phyloP scores from a whole-genome alignment of 441 rosid genomes.

The Mallotus japonicus region DNA sequence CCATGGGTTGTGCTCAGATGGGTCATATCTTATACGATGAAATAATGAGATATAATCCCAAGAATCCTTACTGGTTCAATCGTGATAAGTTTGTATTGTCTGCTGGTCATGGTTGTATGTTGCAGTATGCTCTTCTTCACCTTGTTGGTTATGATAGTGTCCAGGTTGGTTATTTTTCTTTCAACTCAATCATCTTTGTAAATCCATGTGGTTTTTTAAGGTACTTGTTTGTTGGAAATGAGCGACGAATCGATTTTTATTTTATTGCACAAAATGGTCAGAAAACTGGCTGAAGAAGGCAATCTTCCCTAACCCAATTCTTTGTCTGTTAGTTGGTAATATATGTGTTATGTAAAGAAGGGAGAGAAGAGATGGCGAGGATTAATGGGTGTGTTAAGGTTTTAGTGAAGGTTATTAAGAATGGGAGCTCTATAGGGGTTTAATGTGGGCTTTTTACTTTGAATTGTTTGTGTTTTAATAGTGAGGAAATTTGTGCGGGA shows the following conservation, averaged over 20 bases:
- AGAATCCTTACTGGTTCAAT: conserved; percentile 98
- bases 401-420: conserved; percentile 51
- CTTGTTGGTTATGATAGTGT: conserved; percentile 97
- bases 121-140: conserved; percentile 94
- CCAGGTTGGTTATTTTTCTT: conserved; percentile 47
- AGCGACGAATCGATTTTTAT: conserved; percentile 5
- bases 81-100: conserved; percentile 94
- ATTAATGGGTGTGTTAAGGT: conserved; percentile 52
- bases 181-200: neutral
- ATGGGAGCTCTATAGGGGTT: conserved; percentile 64
- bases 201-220: neutral
- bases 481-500: conserved; percentile 41
- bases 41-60: conserved; percentile 91
- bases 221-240: conserved; percentile 10
- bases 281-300: neutral
- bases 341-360: conserved; percentile 51
- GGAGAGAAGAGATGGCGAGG: conserved; percentile 68
- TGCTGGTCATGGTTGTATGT: conserved; percentile 99
- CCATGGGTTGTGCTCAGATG: conserved; percentile 99
- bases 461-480: conserved; percentile 56
- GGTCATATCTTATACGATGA: conserved; percentile 97
- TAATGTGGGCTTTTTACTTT: conserved; percentile 69
- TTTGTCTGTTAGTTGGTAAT: no score
- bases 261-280: neutral
- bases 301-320: no score